A percentile compares a stretch with the other conserved stretches of the same genome.
phyloP scores from a whole-genome alignment of 495 filamentous ascomycete species.

The Schizothecium vesticola region DNA sequence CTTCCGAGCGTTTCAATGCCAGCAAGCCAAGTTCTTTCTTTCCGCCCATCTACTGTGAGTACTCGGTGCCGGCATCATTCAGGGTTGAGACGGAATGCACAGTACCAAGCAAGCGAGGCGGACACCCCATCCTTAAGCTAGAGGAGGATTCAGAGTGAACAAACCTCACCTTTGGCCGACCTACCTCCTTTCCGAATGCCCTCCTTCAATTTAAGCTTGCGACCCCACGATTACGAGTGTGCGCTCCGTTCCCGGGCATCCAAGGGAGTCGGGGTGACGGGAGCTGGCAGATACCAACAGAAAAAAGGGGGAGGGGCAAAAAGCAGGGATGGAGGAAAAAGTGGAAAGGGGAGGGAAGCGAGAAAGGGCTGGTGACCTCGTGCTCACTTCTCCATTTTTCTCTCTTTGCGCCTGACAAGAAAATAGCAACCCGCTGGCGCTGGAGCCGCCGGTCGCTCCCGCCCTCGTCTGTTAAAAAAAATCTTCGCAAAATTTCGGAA shows the following conservation, averaged over 20 bases:
- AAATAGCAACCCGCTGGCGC: neutral
- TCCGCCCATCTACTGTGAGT: no score
- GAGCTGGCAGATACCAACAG: neutral
- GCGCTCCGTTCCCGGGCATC: neutral
- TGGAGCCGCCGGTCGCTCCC: constrained; percentile 11
- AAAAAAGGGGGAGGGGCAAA: neutral
- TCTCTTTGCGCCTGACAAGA: neutral
- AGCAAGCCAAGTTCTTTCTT: neutral
- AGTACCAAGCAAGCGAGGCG: no score
- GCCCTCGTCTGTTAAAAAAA: neutral
- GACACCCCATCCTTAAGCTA: neutral
- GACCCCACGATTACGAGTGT: neutral
- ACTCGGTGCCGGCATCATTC: no score
- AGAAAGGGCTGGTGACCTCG: constrained; percentile 4
- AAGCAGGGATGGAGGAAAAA: neutral
- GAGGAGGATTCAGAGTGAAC: neutral
- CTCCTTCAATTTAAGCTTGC: neutral
- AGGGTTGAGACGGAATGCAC: no score
- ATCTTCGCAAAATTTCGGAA: neutral
- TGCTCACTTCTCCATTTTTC: neutral
- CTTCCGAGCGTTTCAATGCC: neutral
- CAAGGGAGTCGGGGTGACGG: neutral
- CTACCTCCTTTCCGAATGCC: neutral
- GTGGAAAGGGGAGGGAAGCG: neutral
- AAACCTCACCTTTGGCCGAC: no score